Evolutionary conservation across 2,329 filamentous ascomycete genomes (phyloP).

Genomic region (Monilinia vaccinii-corymbosi): DNA sequence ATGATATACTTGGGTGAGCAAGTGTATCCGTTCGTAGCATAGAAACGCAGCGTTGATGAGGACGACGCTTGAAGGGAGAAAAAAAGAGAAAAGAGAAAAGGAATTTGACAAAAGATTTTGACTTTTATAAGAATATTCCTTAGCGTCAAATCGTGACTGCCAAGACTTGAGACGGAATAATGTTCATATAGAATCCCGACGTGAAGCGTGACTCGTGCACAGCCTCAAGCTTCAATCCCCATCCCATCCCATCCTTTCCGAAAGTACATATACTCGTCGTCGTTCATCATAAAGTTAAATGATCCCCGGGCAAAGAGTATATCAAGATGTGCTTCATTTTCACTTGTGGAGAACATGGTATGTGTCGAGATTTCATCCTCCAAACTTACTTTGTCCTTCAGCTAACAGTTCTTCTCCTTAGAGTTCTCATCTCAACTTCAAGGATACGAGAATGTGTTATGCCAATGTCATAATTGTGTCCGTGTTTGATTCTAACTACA

Average conservation of each 20-base stretch:
- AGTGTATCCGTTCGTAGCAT: slow-evolving; percentile 69
- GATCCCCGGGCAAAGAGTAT: neutral
- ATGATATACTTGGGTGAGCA: slow-evolving; percentile 26
- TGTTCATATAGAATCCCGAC: neutral
- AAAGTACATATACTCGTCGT: neutral
- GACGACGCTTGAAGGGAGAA: slow-evolving; percentile 52
- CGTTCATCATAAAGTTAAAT: neutral
- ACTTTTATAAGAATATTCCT: neutral
- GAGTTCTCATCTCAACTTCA: slow-evolving; percentile 31
- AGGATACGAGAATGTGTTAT: slow-evolving; percentile 52
- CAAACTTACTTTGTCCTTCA: neutral
- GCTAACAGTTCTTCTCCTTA: slow-evolving; percentile 15
- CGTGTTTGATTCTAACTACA: slow-evolving; percentile 5
- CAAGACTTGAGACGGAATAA: neutral
- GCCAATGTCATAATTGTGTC: slow-evolving; percentile 55
- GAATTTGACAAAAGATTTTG: neutral
- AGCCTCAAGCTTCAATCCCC: slow-evolving; percentile 1
- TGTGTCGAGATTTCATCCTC: slow-evolving; percentile 7
- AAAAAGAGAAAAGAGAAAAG: slow-evolving; percentile 11
- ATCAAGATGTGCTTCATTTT: slow-evolving; percentile 14
- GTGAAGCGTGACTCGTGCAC: neutral
- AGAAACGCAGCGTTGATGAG: slow-evolving; percentile 92
- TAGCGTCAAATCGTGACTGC: neutral
- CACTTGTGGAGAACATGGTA: slow-evolving; percentile 29
- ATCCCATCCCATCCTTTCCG: no score